Evolutionary conservation across 169 alveolate species (phyloP).

Genomic region (Eimeria tenella): DNA sequence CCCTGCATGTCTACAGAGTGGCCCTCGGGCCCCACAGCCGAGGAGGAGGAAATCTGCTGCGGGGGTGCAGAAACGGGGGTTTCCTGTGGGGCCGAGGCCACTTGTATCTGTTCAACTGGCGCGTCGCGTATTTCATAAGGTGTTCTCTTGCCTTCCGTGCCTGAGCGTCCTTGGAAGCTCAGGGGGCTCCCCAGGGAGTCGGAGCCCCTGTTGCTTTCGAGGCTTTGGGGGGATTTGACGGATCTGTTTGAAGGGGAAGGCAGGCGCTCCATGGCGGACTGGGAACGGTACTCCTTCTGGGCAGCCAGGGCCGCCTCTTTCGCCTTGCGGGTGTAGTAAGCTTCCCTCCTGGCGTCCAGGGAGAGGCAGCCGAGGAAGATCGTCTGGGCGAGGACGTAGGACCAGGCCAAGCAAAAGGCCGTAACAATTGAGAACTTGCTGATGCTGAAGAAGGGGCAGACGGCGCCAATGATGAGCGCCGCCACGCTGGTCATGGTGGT

Average conservation of each 20-base stretch:
- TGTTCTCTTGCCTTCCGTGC: too few relatives aligned
- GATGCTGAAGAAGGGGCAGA: constrained; percentile 82
- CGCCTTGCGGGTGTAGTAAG: not conserved
- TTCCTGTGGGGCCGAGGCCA: not conserved
- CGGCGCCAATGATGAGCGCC: constrained; percentile 83
- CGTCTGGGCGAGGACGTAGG: constrained; percentile 82
- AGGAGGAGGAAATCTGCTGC: not conserved
- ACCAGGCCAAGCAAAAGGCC: constrained; percentile 83
- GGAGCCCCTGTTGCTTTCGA: constrained; percentile 7
- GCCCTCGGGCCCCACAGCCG: not conserved
- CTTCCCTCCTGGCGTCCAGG: constrained; percentile 83
- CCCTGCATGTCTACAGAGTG: not conserved
- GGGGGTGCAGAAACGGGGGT: not conserved
- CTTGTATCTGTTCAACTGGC: not conserved
- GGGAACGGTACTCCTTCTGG: not conserved
- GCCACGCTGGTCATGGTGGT: constrained; percentile 83
- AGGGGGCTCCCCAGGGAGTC: not conserved
- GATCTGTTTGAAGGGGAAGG: not conserved
- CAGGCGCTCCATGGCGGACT: constrained; percentile 26
- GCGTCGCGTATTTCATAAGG: not conserved
- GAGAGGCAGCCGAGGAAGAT: constrained; percentile 82
- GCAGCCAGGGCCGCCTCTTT: not conserved
- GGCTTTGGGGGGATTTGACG: constrained; percentile 19
- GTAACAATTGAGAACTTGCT: constrained; percentile 83
- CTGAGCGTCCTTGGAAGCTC: too few relatives aligned